Conservation (phyloP, 495 filamentous ascomycete species). For the Penicillium soppii region DNA sequence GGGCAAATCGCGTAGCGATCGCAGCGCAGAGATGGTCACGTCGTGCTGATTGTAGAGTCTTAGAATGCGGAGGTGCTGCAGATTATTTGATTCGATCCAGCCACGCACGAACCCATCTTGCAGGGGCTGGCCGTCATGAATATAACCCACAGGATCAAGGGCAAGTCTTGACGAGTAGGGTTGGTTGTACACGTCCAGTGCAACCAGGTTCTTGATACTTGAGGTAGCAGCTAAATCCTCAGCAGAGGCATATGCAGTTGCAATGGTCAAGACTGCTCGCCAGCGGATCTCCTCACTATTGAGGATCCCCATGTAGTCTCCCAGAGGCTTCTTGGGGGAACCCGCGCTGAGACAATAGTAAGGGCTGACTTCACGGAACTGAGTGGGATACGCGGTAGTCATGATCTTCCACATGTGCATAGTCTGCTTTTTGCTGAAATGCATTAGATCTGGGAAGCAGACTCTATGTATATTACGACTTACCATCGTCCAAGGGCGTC, state of each 20-base stretch:
- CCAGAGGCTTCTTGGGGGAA: constrained; percentile 22
- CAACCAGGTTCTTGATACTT: constrained; percentile 36
- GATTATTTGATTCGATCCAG: constrained; percentile 36
- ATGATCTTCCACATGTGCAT: constrained; percentile 46
- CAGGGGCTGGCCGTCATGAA: constrained; percentile 11
- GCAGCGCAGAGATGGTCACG: constrained; percentile 22
- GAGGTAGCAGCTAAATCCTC: constrained; percentile 37
- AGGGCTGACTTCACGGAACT: constrained; percentile 24
- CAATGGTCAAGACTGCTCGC: constrained; percentile 32
- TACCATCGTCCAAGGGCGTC: constrained; percentile 34
- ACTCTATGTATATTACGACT: neutral
- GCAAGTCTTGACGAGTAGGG: neutral
- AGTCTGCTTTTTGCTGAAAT: constrained; percentile 35
- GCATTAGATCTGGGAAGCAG: constrained; percentile 1
- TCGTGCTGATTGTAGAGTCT: constrained; percentile 26
- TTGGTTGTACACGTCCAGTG: constrained; percentile 31
- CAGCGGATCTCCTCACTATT: constrained; percentile 30
- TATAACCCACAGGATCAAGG: constrained; percentile 1
- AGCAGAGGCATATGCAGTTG: constrained; percentile 18
- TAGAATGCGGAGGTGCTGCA: constrained; percentile 38
- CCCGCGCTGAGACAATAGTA: constrained; percentile 26
- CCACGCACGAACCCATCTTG: constrained; percentile 38
- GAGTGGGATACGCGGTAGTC: constrained; percentile 29
- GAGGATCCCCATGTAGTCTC: constrained; percentile 33
- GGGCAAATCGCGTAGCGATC: constrained; percentile 29